phyloP scores from a whole-genome alignment of 495 filamentous ascomycete genomes.

The Alectoria sarmentosa region DNA sequence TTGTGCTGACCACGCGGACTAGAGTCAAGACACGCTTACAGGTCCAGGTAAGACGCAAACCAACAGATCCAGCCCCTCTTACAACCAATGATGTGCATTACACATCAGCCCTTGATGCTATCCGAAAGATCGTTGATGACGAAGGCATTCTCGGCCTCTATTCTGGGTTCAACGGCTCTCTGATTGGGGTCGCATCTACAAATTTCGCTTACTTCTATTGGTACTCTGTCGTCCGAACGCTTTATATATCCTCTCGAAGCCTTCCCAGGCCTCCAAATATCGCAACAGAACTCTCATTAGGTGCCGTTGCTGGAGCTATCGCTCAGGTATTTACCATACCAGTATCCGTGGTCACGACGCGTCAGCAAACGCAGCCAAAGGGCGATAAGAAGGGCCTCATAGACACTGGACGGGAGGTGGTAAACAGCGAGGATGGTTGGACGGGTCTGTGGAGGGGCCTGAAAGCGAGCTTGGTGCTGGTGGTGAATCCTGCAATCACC shows the following conservation, averaged over 20 bases:
- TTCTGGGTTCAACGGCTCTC: slow-evolving; percentile 74
- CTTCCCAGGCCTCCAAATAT: slow-evolving; percentile 65
- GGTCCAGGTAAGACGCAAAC: slow-evolving; percentile 79
- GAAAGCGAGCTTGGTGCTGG: slow-evolving; percentile 93
- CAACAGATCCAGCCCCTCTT: slow-evolving; percentile 30
- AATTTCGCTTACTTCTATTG: slow-evolving; percentile 99
- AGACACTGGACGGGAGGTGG: slow-evolving; percentile 82
- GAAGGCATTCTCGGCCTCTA: slow-evolving; percentile 83
- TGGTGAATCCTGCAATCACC: slow-evolving; percentile 95
- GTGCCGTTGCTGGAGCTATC: slow-evolving; percentile 81
- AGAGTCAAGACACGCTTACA: slow-evolving; percentile 97
- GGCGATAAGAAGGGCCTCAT: slow-evolving; percentile 77
- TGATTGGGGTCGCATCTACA: slow-evolving; percentile 89
- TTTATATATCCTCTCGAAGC: slow-evolving; percentile 68
- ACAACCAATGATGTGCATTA: slow-evolving; percentile 58
- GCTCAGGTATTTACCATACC: slow-evolving; percentile 97
- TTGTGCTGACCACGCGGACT: slow-evolving; percentile 12
- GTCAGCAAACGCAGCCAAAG: slow-evolving; percentile 89
- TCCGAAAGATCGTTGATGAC: slow-evolving; percentile 73
- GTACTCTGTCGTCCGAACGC: slow-evolving; percentile 81
- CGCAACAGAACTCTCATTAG: slow-evolving; percentile 75
- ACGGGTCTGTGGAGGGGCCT: slow-evolving; percentile 88
- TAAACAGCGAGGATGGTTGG: slow-evolving; percentile 84
- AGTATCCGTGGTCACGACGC: slow-evolving; percentile 87
- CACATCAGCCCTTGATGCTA: slow-evolving; percentile 76